These are phyloP conservation scores for Aureobasidium sp. DNA, from an alignment of 2,329 filamentous ascomycete species.

Conservation along the genomic window DNA sequence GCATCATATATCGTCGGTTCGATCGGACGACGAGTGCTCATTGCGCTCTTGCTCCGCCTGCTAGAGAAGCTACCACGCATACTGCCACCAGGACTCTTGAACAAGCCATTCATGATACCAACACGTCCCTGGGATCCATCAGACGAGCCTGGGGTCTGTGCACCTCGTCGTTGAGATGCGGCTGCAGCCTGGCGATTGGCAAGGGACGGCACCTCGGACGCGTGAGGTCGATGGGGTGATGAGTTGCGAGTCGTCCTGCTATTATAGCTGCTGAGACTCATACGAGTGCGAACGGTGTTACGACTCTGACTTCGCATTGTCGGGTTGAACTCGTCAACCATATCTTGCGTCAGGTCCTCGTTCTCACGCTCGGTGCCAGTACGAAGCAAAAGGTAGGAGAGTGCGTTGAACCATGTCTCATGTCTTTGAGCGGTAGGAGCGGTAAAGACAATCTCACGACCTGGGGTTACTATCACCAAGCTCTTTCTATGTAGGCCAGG, in stretches of 20 bases:
- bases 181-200: slow-evolving; percentile 15
- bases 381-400: slow-evolving; percentile 84
- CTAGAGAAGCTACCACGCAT: slow-evolving; percentile 44
- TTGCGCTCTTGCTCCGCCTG: slow-evolving; percentile 35
- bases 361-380: slow-evolving; percentile 49
- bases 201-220: slow-evolving; percentile 18
- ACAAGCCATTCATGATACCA: slow-evolving; percentile 38
- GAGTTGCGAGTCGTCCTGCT: slow-evolving; percentile 53
- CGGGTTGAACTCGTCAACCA: slow-evolving; percentile 75
- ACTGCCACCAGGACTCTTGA: slow-evolving; percentile 31
- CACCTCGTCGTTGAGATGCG: not conserved
- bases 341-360: slow-evolving; percentile 50
- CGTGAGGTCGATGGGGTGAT: slow-evolving; percentile 43
- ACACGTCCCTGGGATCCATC: slow-evolving; percentile 15
- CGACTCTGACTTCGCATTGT: slow-evolving; percentile 46
- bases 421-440: slow-evolving; percentile 89
- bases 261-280: slow-evolving; percentile 35
- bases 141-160: not conserved
- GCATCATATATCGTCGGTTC: slow-evolving; percentile 41
- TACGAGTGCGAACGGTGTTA: slow-evolving; percentile 40
- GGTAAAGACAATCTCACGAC: slow-evolving; percentile 86
- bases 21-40: slow-evolving; percentile 23
- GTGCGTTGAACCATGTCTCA: slow-evolving; percentile 96
- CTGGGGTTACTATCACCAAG: slow-evolving; percentile 80
- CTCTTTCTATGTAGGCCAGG: slow-evolving; percentile 93